Evolutionary conservation across 768 basidiomycete species (phyloP).

Genomic region (Mycena polygramma): DNA sequence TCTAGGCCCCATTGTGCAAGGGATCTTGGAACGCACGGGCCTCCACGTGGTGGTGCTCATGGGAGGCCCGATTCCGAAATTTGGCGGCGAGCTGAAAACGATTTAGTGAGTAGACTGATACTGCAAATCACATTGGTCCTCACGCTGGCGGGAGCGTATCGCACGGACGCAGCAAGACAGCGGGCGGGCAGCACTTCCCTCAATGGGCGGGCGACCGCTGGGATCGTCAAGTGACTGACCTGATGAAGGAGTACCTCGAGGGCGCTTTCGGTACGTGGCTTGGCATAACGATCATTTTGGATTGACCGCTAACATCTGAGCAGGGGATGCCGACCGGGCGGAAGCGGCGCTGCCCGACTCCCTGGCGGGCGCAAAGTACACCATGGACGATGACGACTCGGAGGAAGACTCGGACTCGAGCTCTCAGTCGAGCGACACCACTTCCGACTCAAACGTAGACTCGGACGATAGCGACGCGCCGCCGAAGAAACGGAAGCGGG

Average conservation of each 20-base stretch:
- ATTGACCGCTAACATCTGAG: too few species aligned
- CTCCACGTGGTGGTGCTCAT: slow-evolving; percentile 4
- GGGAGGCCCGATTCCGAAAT: slow-evolving; percentile 22
- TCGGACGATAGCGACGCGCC: not conserved
- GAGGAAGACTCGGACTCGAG: not conserved
- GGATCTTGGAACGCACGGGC: slow-evolving; percentile 17
- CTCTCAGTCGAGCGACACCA: too few species aligned
- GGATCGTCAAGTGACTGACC: not conserved
- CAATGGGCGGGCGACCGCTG: slow-evolving; percentile 2
- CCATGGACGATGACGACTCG: not conserved
- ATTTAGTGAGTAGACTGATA: slow-evolving; percentile 8
- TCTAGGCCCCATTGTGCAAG: slow-evolving; percentile 7
- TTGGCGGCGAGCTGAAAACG: slow-evolving; percentile 10
- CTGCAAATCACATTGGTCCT: not conserved
- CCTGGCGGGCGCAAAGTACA: not conserved
- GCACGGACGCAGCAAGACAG: not conserved
- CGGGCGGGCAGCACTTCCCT: not conserved
- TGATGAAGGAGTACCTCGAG: slow-evolving; percentile 16
- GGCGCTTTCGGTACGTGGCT: slow-evolving; percentile 9
- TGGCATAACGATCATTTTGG: too few species aligned
- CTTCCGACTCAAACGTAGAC: not conserved
- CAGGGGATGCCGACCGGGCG: too few species aligned
- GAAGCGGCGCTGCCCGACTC: too few species aligned
- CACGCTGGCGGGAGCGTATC: not conserved
- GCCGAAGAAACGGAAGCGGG: not conserved